phyloP scores from a whole-genome alignment of 1,284 basidiomycete genomes.

The Leccinum fallax region DNA sequence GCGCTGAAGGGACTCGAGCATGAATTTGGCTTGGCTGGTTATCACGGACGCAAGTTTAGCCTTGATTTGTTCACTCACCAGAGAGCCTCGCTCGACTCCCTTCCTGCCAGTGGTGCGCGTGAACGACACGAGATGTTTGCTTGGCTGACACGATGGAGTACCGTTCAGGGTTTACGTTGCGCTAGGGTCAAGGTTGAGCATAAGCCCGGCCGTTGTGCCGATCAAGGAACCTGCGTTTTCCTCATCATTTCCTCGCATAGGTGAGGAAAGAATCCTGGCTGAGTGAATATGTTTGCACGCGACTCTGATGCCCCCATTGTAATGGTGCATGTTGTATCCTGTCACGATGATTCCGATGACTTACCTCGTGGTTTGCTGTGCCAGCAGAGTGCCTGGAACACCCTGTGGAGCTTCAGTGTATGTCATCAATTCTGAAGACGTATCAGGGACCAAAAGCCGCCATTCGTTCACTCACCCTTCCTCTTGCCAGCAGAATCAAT shows the following conservation, averaged over 20 bases:
- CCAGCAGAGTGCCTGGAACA: neutral
- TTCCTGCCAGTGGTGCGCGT: conserved; percentile 48
- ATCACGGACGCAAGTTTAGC: conserved; percentile 61
- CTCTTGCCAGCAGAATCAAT: neutral
- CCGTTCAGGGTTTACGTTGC: conserved; percentile 54
- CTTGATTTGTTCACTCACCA: conserved; percentile 74
- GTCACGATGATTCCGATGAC: too few relatives aligned
- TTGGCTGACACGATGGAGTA: neutral
- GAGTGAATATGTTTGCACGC: conserved; percentile 8
- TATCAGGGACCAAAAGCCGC: neutral
- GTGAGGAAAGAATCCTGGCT: conserved; percentile 31
- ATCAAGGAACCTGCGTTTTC: neutral
- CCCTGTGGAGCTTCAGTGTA: neutral
- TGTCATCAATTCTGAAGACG: neutral
- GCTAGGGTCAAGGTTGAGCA: conserved; percentile 58
- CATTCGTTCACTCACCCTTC: neutral
- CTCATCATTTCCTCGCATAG: conserved; percentile 11
- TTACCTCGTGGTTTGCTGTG: neutral
- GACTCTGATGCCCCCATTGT: conserved; percentile 3
- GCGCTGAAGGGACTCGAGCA: conserved; percentile 35
- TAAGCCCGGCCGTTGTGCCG: conserved; percentile 29
- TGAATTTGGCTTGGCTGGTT: conserved; percentile 48
- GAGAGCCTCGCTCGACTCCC: conserved; percentile 65
- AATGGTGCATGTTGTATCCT: neutral
- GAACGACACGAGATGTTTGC: neutral